Evolutionary conservation across 2,329 filamentous ascomycete genomes (phyloP).

Genomic region (Hypoxylon sp.): DNA sequence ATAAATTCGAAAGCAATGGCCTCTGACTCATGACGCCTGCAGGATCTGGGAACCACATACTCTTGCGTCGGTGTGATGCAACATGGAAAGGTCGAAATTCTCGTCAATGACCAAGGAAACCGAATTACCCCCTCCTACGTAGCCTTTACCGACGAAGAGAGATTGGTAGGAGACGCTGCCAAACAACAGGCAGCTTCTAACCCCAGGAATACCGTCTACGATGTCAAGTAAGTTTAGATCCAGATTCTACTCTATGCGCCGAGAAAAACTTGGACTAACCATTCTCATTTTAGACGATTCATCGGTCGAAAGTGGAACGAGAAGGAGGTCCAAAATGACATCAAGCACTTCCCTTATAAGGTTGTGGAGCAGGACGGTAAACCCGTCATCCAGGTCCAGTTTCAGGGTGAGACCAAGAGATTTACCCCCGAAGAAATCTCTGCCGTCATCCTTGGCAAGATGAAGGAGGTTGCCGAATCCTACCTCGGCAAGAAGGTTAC

Average conservation of each 20-base stretch:
- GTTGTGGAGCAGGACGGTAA: constrained; percentile 91
- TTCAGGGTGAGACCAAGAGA: constrained; percentile 74
- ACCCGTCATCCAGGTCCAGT: constrained; percentile 84
- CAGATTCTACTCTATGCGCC: not conserved
- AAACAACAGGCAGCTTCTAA: constrained; percentile 94
- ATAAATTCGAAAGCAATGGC: constrained; percentile 43
- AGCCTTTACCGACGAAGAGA: constrained; percentile 96
- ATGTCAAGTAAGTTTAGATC: constrained; percentile 81
- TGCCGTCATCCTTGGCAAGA: constrained; percentile 86
- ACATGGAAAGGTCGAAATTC: constrained; percentile 93
- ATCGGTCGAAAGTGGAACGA: constrained; percentile 88
- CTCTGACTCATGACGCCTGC: constrained; percentile 23
- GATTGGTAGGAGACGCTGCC: constrained; percentile 95
- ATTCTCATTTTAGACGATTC: constrained; percentile 72
- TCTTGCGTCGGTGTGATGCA: constrained; percentile 96
- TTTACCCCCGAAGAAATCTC: constrained; percentile 87
- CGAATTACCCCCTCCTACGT: constrained; percentile 96
- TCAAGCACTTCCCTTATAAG: constrained; percentile 99
- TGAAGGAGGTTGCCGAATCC: constrained; percentile 85
- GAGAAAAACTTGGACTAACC: constrained; percentile 53
- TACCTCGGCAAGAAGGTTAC: constrained; percentile 87
- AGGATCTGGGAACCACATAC: constrained; percentile 90
- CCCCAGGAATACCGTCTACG: constrained; percentile 82
- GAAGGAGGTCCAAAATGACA: constrained; percentile 90
- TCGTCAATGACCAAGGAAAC: constrained; percentile 97